Base-by-base conservation (phyloP, 169 alveolate species). In the Plasmodium reichenowi region DNA sequence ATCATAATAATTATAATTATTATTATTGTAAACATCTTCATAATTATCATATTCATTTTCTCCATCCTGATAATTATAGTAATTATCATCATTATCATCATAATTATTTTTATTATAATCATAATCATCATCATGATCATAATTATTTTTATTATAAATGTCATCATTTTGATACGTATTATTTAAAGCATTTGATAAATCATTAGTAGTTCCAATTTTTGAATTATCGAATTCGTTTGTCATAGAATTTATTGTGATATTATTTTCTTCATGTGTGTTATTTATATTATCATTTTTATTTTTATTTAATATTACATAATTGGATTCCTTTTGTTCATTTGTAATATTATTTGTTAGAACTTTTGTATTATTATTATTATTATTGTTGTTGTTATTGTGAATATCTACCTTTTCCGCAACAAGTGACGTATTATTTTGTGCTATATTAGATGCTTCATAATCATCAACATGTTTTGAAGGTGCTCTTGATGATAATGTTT, bases 401-500 rank as follows among this genome's bases (percentile, higher is more conserved):
- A 38, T 5, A 38, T 38, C 9, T 38, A 10, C 5, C 5, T 5
- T 38, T 5, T 38, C 47, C 5, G 5, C 47, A 38, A 38, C 4
- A 4, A n/a, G 2, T 0, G 71, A 7, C 0, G 22, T 62, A 24
- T 6, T 8, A 76, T 17, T 52, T 1, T 3, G 67, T 3, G 62
- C 29, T 0, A 70, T 72, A 29, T 74, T 87, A 15, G 64, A 72
- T 29, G 93, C 91, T 38, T 93, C 95, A 64, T 85, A 93, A 24
- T 89, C 94, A 63, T 93, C 95, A 32, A 93, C 95, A 62, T 93
- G 95, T 73, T 93, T 93, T 48, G 95, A 93, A 47, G 95, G 95
- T 15, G 95, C 95, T 48, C 95, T 67, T 12, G 95, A 87, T 45
- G 94, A 89, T 15, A 88, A 58, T 12, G 92, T 89, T 70, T 91